A percentile compares a stretch with the other conserved stretches of the same genome.
Evolutionary conservation across 306 rosid species (phyloP).

Genomic region (Trichosanthes truncata): DNA sequence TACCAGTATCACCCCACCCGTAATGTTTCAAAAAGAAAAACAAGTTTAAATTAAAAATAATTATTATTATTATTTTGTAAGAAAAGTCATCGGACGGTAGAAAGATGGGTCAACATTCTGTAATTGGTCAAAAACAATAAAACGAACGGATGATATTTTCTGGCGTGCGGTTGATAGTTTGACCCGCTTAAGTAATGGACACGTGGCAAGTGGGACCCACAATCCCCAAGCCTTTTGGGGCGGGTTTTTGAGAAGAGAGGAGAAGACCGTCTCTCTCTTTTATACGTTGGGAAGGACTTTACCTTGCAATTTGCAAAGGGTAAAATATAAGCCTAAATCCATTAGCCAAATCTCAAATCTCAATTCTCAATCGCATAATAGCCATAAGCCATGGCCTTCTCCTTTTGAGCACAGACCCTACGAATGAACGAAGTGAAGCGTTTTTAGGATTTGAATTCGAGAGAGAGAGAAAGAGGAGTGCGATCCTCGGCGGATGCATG

Average conservation of each 20-base stretch:
- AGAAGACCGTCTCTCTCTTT: not conserved
- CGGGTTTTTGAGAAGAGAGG: too few species aligned
- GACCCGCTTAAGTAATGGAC: constrained; percentile 13
- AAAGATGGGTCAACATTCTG: constrained; percentile 13
- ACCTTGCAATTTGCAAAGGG: not conserved
- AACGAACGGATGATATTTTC: constrained; percentile 22
- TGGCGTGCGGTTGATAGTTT: constrained; percentile 16
- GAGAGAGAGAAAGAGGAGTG: constrained; percentile 10
- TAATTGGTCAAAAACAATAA: not conserved
- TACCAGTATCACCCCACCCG: not conserved
- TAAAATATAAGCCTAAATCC: not conserved
- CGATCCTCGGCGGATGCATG: constrained; percentile 6
- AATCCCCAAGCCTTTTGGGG: not conserved
- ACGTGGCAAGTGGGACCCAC: constrained; percentile 8
- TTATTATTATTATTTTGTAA: too few species aligned
- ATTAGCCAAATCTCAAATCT: not conserved
- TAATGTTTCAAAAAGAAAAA: not conserved
- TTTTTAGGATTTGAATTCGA: constrained; percentile 5
- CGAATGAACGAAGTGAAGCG: constrained; percentile 12
- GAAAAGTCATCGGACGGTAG: not conserved
- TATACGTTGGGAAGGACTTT: not conserved
- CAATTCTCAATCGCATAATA: not conserved
- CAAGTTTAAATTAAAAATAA: too few species aligned
- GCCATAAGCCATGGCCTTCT: not conserved
- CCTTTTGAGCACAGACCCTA: not conserved